phyloP scores from a whole-genome alignment of 2,329 filamentous ascomycete species.

The Venturia asperata region DNA sequence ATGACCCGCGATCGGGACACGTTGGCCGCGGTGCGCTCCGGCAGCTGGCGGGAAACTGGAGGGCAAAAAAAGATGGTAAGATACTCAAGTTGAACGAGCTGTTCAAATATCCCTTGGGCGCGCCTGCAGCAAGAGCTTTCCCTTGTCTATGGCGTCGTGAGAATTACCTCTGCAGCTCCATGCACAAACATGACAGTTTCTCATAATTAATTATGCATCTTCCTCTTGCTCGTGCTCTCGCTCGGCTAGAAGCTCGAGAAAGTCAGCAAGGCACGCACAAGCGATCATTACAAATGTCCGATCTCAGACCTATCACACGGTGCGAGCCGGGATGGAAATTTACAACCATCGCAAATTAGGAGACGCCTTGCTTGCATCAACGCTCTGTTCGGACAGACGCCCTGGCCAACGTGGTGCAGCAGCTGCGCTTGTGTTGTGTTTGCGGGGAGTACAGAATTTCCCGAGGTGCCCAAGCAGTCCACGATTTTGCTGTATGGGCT shows the following conservation, averaged over 20 bases:
- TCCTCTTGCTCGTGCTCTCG: no score
- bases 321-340: neutral
- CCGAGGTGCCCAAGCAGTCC: neutral
- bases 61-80: neutral
- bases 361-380: neutral
- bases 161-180: neutral
- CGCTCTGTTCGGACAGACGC: neutral
- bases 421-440: neutral
- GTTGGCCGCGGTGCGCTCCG: neutral
- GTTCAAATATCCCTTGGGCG: neutral
- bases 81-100: neutral
- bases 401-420: neutral
- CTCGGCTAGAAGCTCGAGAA: neutral
- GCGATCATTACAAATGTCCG: neutral
- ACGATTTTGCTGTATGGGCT: neutral
- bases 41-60: neutral
- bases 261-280: slow-evolving; percentile 7
- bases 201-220: no score
- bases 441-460: neutral
- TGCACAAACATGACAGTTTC: neutral
- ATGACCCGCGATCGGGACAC: neutral
- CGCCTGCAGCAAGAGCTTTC: neutral
- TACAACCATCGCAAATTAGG: neutral
- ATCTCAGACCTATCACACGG: slow-evolving; percentile 5
- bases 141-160: neutral